A percentile compares a stretch with the other conserved stretches of the same genome.
These are phyloP conservation scores for Calonectria honghensis DNA, from an alignment of 2,329 filamentous ascomycete species.

Conservation along the genomic window DNA sequence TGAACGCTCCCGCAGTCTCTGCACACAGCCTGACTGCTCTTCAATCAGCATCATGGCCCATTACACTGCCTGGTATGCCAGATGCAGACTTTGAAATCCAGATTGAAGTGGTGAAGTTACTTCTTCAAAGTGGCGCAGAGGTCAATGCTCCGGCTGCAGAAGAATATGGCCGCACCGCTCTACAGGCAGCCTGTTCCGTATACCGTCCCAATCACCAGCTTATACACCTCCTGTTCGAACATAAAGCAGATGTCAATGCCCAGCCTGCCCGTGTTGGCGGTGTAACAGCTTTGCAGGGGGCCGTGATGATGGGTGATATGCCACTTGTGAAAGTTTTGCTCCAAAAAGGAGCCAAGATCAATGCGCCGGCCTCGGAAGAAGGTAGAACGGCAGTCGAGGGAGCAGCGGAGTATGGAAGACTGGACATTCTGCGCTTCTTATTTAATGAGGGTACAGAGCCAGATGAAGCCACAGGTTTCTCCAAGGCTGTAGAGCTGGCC, in stretches of 20 bases:
- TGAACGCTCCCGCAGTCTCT: not conserved
- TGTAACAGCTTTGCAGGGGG: constrained; percentile 34
- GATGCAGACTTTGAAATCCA: not conserved
- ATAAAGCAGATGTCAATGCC: constrained; percentile 25
- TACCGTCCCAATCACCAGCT: not conserved
- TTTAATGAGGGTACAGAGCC: constrained; percentile 8
- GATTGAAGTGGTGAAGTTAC: not conserved
- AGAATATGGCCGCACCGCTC: not conserved
- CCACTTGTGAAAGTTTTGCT: constrained; percentile 1
- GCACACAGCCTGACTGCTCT: not conserved
- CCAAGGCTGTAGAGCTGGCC: not conserved
- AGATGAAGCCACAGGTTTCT: not conserved
- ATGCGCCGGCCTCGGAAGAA: constrained; percentile 9
- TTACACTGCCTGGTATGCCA: too few species aligned
- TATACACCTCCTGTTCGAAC: not conserved
- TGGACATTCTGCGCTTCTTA: constrained; percentile 31
- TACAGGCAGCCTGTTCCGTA: constrained; percentile 3
- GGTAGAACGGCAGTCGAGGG: constrained; percentile 39
- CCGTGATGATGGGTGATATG: constrained; percentile 20
- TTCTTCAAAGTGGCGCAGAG: not conserved
- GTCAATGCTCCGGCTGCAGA: not conserved
- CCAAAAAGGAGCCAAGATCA: not conserved
- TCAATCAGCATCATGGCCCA: not conserved
- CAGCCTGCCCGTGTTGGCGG: constrained; percentile 7
- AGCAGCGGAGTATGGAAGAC: constrained; percentile 38